Base-by-base conservation (phyloP, 148 eudicot species). In the Vaccinium corymbosum region DNA sequence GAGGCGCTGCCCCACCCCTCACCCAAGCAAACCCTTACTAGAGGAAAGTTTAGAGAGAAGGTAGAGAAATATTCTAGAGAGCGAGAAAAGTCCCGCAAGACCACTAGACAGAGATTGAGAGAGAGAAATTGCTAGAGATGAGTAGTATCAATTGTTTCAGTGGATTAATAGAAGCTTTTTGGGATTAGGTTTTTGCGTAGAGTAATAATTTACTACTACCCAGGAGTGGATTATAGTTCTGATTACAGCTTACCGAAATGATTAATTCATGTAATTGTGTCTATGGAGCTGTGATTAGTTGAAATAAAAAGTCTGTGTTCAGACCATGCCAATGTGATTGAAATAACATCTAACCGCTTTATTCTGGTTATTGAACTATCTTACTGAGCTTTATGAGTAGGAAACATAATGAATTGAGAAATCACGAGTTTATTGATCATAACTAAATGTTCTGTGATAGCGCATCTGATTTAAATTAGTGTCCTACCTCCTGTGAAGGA, bases 291-390 rank as follows among this genome's bases (percentile, higher is more conserved):
- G 9, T 50, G 57, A 76, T 22, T 25, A 22, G 6, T 50, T 50
- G 80, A 76, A 76, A 76, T 29, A 51, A 78, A 12, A 14, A 29
- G 20, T 57, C 81, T 29, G 32, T 78, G 62, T 27, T 38, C 81
- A 74, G 20, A 74, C 51, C n/a, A 74, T 7, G 9, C 20, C 46
- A n/a, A 29, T 19, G n/a, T 8, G 7, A 29, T 35, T 72, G 46
- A 74, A 42, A n/a, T 10, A 48, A 48, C 20, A 14, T 75, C 25
- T 75, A 17, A 9, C 29, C 0, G 7, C 7, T 19, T 46, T 48
- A 17, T 68, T 27, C 53, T 75, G 49, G 6, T 20, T 48, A 20
- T 20, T 42, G 51, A 48, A 17, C 15, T 7, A 7, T 42, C 27
- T 75, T 75, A 20, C 7, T 20, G 48, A 19, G 15, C 48, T 46